A percentile compares a stretch with the other conserved stretches of the same genome.
phyloP scores from a whole-genome alignment of 2,329 filamentous ascomycete genomes.

The Penicillium palitans region DNA sequence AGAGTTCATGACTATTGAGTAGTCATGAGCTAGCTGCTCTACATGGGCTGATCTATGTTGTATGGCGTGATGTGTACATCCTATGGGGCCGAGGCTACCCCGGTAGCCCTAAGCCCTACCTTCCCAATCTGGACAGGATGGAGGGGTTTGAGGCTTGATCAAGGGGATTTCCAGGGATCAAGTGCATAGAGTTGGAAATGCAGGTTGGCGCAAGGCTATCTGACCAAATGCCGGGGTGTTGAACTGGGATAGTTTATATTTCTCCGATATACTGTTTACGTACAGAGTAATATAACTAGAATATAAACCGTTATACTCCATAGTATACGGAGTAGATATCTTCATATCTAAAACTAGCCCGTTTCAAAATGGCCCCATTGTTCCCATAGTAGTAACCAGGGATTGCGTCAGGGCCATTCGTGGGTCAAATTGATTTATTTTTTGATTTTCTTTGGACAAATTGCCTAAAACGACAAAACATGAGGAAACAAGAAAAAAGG shows the following conservation, averaged over 20 bases:
- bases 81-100: conserved; percentile 7
- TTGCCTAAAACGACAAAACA: conserved; percentile 4
- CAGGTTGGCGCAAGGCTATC: not conserved
- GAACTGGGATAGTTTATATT: not conserved
- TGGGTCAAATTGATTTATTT: conserved; percentile 4
- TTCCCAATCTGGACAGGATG: not conserved
- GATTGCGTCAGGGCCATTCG: conserved; percentile 10
- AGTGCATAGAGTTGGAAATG: not conserved
- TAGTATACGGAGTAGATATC: too few relatives aligned
- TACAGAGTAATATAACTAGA: not conserved
- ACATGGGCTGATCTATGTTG: not conserved
- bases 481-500: not conserved
- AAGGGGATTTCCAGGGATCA: not conserved
- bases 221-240: not conserved
- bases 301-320: not conserved
- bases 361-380: conserved; percentile 4
- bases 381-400: conserved; percentile 1
- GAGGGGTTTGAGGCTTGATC: not conserved
- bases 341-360: not conserved
- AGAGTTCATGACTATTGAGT: not conserved
- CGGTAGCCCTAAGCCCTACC: conserved; percentile 31
- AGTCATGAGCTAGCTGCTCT: not conserved
- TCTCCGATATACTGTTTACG: not conserved
- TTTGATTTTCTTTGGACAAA: not conserved
- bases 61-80: conserved; percentile 6